These are phyloP conservation scores for Arthrobotrys musiformis DNA, from an alignment of 2,329 filamentous ascomycete species.

Conservation along the genomic window DNA sequence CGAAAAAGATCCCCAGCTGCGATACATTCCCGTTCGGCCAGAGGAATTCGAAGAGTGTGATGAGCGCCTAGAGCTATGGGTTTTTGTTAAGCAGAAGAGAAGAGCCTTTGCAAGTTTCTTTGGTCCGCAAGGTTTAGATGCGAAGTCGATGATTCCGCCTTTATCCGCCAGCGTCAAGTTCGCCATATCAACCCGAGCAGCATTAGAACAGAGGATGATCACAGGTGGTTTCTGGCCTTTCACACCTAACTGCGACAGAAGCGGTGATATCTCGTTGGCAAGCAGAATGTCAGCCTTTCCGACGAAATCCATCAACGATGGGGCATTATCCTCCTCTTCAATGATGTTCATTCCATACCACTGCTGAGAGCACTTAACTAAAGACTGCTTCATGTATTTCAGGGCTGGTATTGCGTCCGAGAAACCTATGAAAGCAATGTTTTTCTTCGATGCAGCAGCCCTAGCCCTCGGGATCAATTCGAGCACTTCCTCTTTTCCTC, in stretches of 20 bases:
- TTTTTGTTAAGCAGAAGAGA: constrained; percentile 59
- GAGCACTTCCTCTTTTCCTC: constrained; percentile 13
- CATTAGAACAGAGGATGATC: constrained; percentile 62
- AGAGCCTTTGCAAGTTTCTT: constrained; percentile 63
- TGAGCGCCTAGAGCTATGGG: constrained; percentile 46
- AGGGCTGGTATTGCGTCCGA: constrained; percentile 22
- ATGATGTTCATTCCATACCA: constrained; percentile 62
- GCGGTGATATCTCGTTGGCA: constrained; percentile 38
- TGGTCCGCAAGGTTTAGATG: constrained; percentile 63
- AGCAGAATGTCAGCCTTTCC: constrained; percentile 33
- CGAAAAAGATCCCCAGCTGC: constrained; percentile 28
- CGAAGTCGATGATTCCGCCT: constrained; percentile 60
- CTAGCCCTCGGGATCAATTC: constrained; percentile 7
- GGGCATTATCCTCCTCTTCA: constrained; percentile 9
- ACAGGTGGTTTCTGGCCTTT: constrained; percentile 57
- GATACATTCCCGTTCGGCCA: constrained; percentile 22
- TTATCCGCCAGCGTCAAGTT: constrained; percentile 47
- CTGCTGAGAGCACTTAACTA: constrained; percentile 60
- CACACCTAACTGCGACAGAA: constrained; percentile 28
- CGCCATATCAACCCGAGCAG: constrained; percentile 59
- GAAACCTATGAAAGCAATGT: constrained; percentile 26
- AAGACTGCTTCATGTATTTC: constrained; percentile 59
- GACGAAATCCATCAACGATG: constrained; percentile 36
- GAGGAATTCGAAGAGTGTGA: constrained; percentile 34
- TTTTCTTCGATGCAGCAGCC: constrained; percentile 31